phyloP scores from a whole-genome alignment of 208 protist genomes.

The Perkinsela sp. region DNA sequence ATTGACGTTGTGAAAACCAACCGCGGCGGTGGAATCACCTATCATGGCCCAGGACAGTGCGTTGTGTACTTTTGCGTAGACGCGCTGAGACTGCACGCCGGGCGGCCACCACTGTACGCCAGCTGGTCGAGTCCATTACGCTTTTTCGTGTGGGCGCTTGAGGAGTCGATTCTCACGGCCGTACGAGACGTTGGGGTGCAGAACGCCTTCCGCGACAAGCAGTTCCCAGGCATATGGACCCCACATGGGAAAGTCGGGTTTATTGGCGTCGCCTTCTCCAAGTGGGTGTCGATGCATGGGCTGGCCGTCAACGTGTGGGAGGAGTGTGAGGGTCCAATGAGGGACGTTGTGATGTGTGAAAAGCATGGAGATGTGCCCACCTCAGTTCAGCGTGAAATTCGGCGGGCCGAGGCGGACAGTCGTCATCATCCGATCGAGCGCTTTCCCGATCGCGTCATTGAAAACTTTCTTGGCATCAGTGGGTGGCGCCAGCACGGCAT shows the following conservation, averaged over 20 bases:
- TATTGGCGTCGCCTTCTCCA: slow-evolving; percentile 47
- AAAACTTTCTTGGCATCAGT: no score
- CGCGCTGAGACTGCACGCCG: slow-evolving; percentile 12
- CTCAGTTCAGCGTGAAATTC: no score
- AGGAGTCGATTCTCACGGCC: slow-evolving; percentile 30
- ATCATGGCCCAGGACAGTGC: slow-evolving; percentile 47
- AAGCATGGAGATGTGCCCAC: slow-evolving; percentile 24
- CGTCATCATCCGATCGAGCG: no score
- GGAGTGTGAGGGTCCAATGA: slow-evolving; percentile 20
- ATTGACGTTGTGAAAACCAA: slow-evolving; percentile 27
- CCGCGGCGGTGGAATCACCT: slow-evolving; percentile 51
- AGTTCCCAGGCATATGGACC: slow-evolving; percentile 10
- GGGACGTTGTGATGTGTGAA: slow-evolving; percentile 52
- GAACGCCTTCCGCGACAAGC: slow-evolving; percentile 23
- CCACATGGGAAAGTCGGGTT: slow-evolving; percentile 31
- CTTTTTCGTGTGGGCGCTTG: slow-evolving; percentile 39
- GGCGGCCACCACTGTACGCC: background rate
- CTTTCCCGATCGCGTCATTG: no score
- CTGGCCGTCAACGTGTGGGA: slow-evolving; percentile 29
- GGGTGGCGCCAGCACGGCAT: no score
- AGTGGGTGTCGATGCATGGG: slow-evolving; percentile 62
- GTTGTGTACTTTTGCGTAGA: slow-evolving; percentile 54
- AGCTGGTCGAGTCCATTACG: slow-evolving; percentile 22
- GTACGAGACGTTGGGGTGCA: slow-evolving; percentile 17
- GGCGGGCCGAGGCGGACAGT: no score